A percentile compares a stretch with the other conserved stretches of the same genome.
Evolutionary conservation across 2,329 filamentous ascomycete species (phyloP).

Genomic region (Elsinoe australis): DNA sequence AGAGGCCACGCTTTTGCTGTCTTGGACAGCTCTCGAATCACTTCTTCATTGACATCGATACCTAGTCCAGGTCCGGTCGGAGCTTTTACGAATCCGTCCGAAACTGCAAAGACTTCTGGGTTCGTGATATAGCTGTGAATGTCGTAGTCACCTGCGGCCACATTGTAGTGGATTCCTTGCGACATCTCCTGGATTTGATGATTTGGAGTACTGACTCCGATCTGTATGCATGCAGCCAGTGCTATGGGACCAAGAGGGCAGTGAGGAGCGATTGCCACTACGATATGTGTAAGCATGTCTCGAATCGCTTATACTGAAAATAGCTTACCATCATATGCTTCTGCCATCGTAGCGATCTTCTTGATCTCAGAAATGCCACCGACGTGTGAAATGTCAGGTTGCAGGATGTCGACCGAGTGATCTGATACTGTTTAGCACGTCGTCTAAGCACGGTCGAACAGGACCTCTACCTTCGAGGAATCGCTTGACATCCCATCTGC

Average conservation of each 20-base stretch:
- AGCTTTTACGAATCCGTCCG: conserved; percentile 23
- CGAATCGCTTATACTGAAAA: neutral
- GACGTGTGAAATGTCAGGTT: conserved; percentile 64
- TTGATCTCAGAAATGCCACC: conserved; percentile 66
- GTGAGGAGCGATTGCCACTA: conserved; percentile 57
- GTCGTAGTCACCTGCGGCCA: conserved; percentile 52
- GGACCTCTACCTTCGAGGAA: conserved; percentile 50
- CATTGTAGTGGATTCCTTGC: conserved; percentile 69
- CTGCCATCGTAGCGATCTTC: conserved; percentile 58
- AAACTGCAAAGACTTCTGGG: conserved; percentile 23
- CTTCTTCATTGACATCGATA: conserved; percentile 50
- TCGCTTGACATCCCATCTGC: conserved; percentile 64
- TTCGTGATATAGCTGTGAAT: conserved; percentile 33
- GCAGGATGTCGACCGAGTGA: conserved; percentile 59
- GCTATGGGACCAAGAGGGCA: conserved; percentile 66
- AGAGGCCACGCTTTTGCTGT: conserved; percentile 56
- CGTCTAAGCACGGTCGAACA: neutral
- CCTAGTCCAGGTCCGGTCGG: conserved; percentile 23
- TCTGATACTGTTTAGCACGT: conserved; percentile 13
- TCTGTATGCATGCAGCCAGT: conserved; percentile 61
- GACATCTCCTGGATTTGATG: conserved; percentile 73
- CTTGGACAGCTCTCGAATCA: conserved; percentile 51
- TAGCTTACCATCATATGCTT: conserved; percentile 21
- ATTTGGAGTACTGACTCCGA: conserved; percentile 53
- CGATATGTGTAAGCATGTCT: neutral